Evolutionary conservation across 2,329 filamentous ascomycete species (phyloP), one percentile per base, ranked within the genome.

Genomic region (Botrytis aclada): DNA sequence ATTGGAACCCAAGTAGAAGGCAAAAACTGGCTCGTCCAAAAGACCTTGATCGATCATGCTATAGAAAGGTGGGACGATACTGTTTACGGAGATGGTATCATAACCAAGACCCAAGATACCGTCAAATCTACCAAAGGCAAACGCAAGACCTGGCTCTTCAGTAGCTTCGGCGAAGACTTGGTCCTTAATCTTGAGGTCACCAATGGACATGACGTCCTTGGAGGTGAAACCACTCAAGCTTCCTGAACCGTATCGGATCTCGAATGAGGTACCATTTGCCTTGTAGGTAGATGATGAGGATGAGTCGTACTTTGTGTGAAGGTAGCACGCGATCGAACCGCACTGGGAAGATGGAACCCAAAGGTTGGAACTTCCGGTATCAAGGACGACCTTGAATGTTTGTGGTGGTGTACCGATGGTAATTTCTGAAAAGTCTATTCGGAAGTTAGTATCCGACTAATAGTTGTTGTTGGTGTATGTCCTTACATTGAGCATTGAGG

Each of bases 111-210:
- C 96, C 75, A 99, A 86, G 79, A 99, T 99, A 80, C 96, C 96
- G 81, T 99, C 96, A 81, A 99, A 99, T 79, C 94, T 90, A 81
- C 96, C 96, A 81, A 99, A 99, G 81, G 96, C 96, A 82, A 99
- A 99, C 72, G 96, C 96, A 80, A 99, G 89, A 76, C 97, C 97
- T 76, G 96, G 96, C 87, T 99, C 96, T 80, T 88, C 92, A 71
- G 95, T 98, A 47, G 95, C 96, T 86, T 99, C 96, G 77, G 95
- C 97, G 80, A 99, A 99, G 83, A 96, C 90, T 84, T 98, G 96
- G 78, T 91, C 84, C 87, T 97, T 90, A 83, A 99, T 89, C 81
- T 88, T 90, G 80, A 99, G 83, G 83, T 98, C 95, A 77, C 96
- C 96, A 78, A 99, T 98, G 78, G 87, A 88, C 78, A 99, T 84